phyloP scores from a whole-genome alignment of 495 filamentous ascomycete species.

The Trichoderma parareesei region DNA sequence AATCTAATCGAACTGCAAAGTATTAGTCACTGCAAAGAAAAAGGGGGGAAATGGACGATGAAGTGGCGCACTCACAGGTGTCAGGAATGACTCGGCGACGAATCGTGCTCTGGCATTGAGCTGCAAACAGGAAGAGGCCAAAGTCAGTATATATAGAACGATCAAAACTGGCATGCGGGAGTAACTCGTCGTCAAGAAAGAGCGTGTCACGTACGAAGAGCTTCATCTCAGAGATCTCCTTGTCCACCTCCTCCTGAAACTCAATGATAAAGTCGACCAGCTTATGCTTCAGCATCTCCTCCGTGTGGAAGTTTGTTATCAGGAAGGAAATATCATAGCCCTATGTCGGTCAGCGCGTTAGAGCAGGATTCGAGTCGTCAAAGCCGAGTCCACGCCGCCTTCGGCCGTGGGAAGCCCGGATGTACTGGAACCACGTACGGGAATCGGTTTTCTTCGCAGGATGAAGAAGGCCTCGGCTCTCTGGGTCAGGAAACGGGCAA shows the following conservation, averaged over 20 bases:
- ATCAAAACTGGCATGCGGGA: no score
- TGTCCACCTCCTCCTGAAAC: constrained; percentile 99
- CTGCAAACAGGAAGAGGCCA: constrained; percentile 33
- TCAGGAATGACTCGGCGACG: constrained; percentile 95
- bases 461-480: constrained; percentile 98
- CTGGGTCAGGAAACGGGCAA: constrained; percentile 46
- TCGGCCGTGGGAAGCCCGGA: neutral
- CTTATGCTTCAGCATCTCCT: constrained; percentile 97
- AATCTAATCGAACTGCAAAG: constrained; percentile 23
- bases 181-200: neutral
- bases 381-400: neutral
- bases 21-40: constrained; percentile 10
- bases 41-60: neutral
- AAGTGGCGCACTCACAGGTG: constrained; percentile 58
- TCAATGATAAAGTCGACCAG: constrained; percentile 97
- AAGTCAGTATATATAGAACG: neutral
- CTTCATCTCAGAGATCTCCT: constrained; percentile 99
- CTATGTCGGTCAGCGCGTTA: constrained; percentile 33
- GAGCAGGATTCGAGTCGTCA: neutral
- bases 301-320: constrained; percentile 96
- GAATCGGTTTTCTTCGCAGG: constrained; percentile 80
- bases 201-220: constrained; percentile 67
- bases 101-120: constrained; percentile 96
- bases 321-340: constrained; percentile 98
- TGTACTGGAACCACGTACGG: neutral